Conservation (phyloP, 495 filamentous ascomycete genomes). For the Daldinia concentrica region DNA sequence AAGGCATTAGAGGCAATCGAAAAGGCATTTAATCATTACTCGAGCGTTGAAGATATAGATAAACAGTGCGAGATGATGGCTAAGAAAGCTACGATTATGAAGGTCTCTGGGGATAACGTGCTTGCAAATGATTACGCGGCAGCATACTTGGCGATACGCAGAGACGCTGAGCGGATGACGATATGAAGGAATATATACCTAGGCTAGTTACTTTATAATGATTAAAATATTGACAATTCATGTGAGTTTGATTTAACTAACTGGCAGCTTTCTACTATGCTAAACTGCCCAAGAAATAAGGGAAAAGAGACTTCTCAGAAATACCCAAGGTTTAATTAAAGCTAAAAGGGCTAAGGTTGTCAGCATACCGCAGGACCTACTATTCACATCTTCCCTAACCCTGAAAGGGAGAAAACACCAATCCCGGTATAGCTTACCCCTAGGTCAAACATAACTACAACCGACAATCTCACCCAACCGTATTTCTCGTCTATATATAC, state of each 20-base stretch:
- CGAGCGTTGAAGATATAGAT: constrained; percentile 74
- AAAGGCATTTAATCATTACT: constrained; percentile 69
- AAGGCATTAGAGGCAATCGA: constrained; percentile 74
- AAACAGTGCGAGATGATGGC: constrained; percentile 86
- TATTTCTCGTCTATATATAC: no score
- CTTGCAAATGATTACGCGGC: constrained; percentile 79
- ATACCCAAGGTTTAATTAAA: no score
- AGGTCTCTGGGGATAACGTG: constrained; percentile 73
- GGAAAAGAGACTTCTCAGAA: no score
- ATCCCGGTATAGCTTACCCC: no score
- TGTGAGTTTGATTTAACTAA: background rate
- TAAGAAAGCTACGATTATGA: constrained; percentile 85
- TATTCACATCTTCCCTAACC: no score
- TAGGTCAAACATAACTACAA: no score
- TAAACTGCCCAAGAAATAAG: no score
- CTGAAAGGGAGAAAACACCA: no score
- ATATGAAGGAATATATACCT: constrained; percentile 19
- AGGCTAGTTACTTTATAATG: background rate
- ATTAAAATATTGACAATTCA: background rate
- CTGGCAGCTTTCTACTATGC: background rate
- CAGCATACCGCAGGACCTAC: no score
- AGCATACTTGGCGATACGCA: constrained; percentile 70
- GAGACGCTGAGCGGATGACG: constrained; percentile 45
- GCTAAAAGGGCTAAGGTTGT: no score
- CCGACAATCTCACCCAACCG: no score